Evolutionary conservation across 2,329 filamentous ascomycete species (phyloP), one percentile per base, ranked within the genome.

Genomic region (Penicillium carneum): DNA sequence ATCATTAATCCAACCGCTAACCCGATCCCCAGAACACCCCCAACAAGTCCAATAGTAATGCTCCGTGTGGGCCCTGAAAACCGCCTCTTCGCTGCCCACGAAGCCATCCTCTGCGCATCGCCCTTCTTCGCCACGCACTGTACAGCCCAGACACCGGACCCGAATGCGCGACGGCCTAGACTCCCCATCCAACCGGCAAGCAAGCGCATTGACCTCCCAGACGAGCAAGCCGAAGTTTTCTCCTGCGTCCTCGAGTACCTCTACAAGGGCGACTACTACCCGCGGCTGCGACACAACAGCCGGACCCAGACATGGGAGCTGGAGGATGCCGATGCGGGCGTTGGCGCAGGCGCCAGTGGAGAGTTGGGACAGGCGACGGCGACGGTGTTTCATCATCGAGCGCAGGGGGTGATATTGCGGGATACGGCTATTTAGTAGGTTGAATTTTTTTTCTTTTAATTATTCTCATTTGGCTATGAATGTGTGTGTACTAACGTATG

Each of bases 241-340:
- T 96, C 92, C 8, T 93, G 90, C 6, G 85, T 97, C 11, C 87
- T 97, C 59, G 93, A 97, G 75, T 97, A 90, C 70, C 87, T 97
- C 59, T 96, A 96, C 85, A 96, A 96, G 80, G 93, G 93, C 66
- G 93, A 97, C 78, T 97, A 97, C 81, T 93, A 89, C 70, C 93
- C 93, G 3, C 89, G 90, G 18, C 84, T 96, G 26, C 80, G 92
- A 59, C 92, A 92, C 79, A 92, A 94, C 80, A 92, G 93, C 82
- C 88, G 89, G 65, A 86, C 87, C 57, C 88, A 92, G 76, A 88
- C 87, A 54, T 97, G 91, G 89, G 89, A 90, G 74, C 82, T 97
- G n/a, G 92, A 96, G 77, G 86, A 87, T 51, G 76, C 79, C 1
- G 82, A 79, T 8, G 81, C 47, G 2, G 62, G 71, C 16, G 61